phyloP scores from a whole-genome alignment of 2,329 filamentous ascomycete genomes.

The Chlorencoelia australis region DNA sequence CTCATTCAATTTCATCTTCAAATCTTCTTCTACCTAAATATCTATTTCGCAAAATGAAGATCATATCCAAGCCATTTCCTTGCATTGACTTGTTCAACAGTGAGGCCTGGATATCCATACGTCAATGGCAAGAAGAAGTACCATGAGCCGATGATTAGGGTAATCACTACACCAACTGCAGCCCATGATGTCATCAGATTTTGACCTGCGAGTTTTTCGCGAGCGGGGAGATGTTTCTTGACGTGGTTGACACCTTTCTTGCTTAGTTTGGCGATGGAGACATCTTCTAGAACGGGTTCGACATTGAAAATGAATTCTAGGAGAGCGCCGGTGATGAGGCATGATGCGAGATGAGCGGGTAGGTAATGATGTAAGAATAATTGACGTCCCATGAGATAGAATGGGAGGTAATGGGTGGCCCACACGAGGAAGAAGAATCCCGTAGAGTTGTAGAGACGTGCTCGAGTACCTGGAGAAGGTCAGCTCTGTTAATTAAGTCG shows the following conservation, averaged over 20 bases:
- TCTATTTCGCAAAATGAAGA: conserved; percentile 91
- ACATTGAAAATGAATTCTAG: conserved; percentile 95
- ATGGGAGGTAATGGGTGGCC: conserved; percentile 95
- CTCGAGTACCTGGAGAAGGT: conserved; percentile 60
- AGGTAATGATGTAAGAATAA: conserved; percentile 98
- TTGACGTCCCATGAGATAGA: conserved; percentile 96
- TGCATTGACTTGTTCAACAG: conserved; percentile 64
- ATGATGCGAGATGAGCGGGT: conserved; percentile 84
- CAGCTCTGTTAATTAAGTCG: conserved; percentile 22
- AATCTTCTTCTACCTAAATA: too few species aligned
- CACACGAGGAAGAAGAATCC: conserved; percentile 98
- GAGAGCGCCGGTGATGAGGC: conserved; percentile 79
- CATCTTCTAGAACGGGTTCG: conserved; percentile 56
- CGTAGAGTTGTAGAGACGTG: conserved; percentile 93
- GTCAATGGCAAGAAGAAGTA: conserved; percentile 92
- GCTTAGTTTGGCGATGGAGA: conserved; percentile 32
- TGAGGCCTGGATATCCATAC: conserved; percentile 85
- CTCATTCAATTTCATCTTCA: too few species aligned
- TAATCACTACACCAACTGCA: conserved; percentile 60
- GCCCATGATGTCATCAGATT: conserved; percentile 73
- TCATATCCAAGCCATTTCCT: conserved; percentile 97
- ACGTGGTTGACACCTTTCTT: conserved; percentile 35
- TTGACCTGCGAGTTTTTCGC: conserved; percentile 70
- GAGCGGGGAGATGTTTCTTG: conserved; percentile 62
- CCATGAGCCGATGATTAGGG: conserved; percentile 64